phyloP scores from a whole-genome alignment of 768 basidiomycete genomes.

The Boletus edulis region DNA sequence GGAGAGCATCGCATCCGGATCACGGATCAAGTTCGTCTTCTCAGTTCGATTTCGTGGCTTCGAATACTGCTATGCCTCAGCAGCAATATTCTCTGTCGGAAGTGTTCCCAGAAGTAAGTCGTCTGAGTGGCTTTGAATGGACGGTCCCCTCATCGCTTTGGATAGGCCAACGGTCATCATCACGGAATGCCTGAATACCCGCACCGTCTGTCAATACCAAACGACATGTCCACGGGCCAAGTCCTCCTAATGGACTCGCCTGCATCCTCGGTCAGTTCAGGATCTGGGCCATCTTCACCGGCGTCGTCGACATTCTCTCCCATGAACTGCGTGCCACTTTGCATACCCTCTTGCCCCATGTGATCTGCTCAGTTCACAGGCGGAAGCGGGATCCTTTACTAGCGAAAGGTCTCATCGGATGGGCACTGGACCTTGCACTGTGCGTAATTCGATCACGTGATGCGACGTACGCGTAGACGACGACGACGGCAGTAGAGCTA shows the following conservation, averaged over 20 bases:
- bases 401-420: too few species aligned
- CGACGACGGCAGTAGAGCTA: too few species aligned
- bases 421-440: too few species aligned
- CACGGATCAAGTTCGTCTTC: slow-evolving; percentile 42
- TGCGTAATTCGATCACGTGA: too few species aligned
- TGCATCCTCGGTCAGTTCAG: slow-evolving; percentile 44
- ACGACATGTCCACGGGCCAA: slow-evolving; percentile 36
- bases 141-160: slow-evolving; percentile 1
- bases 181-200: slow-evolving; percentile 45
- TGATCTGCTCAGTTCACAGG: too few species aligned
- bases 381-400: too few species aligned
- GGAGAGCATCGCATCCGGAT: slow-evolving; percentile 53
- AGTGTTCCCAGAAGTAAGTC: slow-evolving; percentile 40
- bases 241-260: slow-evolving; percentile 49
- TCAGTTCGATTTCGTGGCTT: slow-evolving; percentile 56
- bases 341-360: too few species aligned
- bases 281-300: slow-evolving; percentile 50
- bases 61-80: slow-evolving; percentile 40
- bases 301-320: slow-evolving; percentile 50
- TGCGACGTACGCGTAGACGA: too few species aligned
- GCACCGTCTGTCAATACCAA: slow-evolving; percentile 45
- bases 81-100: slow-evolving; percentile 35
- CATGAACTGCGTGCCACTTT: slow-evolving; percentile 12
- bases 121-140: slow-evolving; percentile 5
- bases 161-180: slow-evolving; percentile 49